Evolutionary conservation across 2,329 filamentous ascomycete genomes (phyloP), one percentile per base, ranked within the genome.

Genomic region (Zarea fungicola): DNA sequence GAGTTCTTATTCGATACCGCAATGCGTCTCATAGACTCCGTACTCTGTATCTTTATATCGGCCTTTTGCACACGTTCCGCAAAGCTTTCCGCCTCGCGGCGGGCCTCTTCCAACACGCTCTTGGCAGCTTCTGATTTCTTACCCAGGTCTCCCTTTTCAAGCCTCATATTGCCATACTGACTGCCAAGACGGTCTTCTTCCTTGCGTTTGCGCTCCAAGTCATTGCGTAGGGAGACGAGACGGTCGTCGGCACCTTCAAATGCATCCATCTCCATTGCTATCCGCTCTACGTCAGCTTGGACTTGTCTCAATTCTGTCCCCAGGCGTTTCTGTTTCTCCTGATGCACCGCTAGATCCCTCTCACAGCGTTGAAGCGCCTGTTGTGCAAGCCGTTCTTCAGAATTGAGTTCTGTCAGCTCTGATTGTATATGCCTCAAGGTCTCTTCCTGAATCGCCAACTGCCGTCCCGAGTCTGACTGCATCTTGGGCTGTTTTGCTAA

Each of bases 391-490:
- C 71, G 69, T 47, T 73, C 65, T 42, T 77, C 70, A 23, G 70
- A 64, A 48, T 78, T 73, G 5, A 84, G 64, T 2, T 75, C 71
- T 3, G 67, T 65, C 40, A 82, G 63, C 50, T 87, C 80, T 6
- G 66, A 62, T 45, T 76, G 73, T 3, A 87, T 71, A 31, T 81
- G 75, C 22, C 74, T 66, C 3, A 80, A 54, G 4, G 70, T 67
- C 22, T 80, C 73, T 50, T 69, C 68, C 37, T 77, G 72, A 13
- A 77, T 65, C 6, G 64, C 61, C 34, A 91, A 76, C 59, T 89
- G 85, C 16, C 78, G 78, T 49, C 80, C 84, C 22, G 80, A 73
- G 60, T 95, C 87, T 1, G 87, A 84, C 60, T 85, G 85, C 82
- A 96, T 95, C n/a, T 90, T 81, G 21, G 85, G 74, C 9, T 67